A percentile compares a stretch with the other conserved stretches of the same genome.
Evolutionary conservation across 495 filamentous ascomycete genomes (phyloP).

Genomic region (Clohesyomyces aquaticus): DNA sequence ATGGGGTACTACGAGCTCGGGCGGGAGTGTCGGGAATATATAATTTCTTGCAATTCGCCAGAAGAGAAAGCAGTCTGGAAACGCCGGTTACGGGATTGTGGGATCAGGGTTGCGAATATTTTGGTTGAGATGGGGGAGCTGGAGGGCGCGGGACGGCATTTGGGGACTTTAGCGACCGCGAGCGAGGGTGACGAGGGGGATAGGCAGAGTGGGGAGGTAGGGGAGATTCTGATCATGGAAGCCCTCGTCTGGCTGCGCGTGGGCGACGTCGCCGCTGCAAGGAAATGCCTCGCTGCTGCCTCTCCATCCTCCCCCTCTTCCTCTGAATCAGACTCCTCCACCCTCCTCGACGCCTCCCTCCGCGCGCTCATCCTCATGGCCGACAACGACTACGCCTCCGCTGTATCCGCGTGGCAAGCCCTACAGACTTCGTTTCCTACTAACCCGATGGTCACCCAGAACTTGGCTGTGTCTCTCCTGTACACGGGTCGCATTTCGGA

Average conservation of each 20-base stretch:
- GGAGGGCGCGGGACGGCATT: slow-evolving; percentile 70
- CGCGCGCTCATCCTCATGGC: slow-evolving; percentile 73
- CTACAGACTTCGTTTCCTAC: slow-evolving; percentile 50
- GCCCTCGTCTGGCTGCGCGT: slow-evolving; percentile 73
- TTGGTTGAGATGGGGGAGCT: slow-evolving; percentile 91
- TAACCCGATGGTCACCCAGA: slow-evolving; percentile 70
- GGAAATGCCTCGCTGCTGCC: slow-evolving; percentile 49
- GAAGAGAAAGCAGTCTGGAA: slow-evolving; percentile 62
- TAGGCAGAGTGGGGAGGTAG: slow-evolving; percentile 39
- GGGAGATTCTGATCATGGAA: slow-evolving; percentile 44
- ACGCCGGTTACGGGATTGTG: slow-evolving; percentile 69
- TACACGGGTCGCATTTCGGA: slow-evolving; percentile 78
- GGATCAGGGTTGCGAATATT: slow-evolving; percentile 75
- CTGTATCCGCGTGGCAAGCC: slow-evolving; percentile 64
- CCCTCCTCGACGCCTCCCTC: slow-evolving; percentile 50
- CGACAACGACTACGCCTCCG: slow-evolving; percentile 70
- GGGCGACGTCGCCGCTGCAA: slow-evolving; percentile 74
- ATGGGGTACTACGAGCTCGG: slow-evolving; percentile 88
- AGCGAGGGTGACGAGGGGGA: no score
- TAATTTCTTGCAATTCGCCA: slow-evolving; percentile 49
- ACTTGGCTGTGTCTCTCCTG: slow-evolving; percentile 78
- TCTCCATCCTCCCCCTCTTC: slow-evolving; percentile 5
- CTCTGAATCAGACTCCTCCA: slow-evolving; percentile 19
- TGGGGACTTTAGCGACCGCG: slow-evolving; percentile 53
- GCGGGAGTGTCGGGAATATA: slow-evolving; percentile 66